phyloP scores from a whole-genome alignment of 2,329 filamentous ascomycete genomes.

The Beauveria medogensis region DNA sequence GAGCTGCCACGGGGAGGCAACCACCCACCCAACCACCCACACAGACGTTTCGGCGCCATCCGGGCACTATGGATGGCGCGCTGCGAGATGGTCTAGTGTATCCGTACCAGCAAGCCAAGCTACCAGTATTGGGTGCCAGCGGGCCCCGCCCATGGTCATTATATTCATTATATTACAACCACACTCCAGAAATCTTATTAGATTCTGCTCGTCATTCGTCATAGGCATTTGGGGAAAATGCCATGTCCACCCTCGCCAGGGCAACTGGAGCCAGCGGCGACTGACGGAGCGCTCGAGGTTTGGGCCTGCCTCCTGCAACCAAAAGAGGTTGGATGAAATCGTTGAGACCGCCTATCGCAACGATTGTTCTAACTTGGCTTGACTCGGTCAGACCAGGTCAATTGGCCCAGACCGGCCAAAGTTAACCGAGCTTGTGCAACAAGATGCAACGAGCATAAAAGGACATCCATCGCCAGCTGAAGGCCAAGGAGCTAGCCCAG shows the following conservation, averaged over 20 bases:
- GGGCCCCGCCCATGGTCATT: slow-evolving; percentile 1
- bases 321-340: neutral
- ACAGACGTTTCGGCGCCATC: neutral
- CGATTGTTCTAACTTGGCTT: neutral
- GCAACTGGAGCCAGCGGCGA: neutral
- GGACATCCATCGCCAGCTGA: neutral
- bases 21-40: neutral
- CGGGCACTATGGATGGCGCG: neutral
- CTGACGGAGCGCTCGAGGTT: neutral
- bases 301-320: neutral
- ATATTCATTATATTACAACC: neutral
- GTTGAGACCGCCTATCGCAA: neutral
- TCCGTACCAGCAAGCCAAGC: neutral
- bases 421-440: neutral
- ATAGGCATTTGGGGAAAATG: neutral
- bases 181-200: slow-evolving; percentile 3
- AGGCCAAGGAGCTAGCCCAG: neutral
- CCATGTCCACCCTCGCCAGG: slow-evolving; percentile 2
- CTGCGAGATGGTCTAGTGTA: neutral
- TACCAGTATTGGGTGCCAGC: neutral
- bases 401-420: neutral
- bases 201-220: neutral
- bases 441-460: neutral
- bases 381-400: too few relatives aligned
- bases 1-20: neutral